Base-by-base conservation (phyloP, 1,284 basidiomycete genomes). In the Melampsora larici-populina region DNA sequence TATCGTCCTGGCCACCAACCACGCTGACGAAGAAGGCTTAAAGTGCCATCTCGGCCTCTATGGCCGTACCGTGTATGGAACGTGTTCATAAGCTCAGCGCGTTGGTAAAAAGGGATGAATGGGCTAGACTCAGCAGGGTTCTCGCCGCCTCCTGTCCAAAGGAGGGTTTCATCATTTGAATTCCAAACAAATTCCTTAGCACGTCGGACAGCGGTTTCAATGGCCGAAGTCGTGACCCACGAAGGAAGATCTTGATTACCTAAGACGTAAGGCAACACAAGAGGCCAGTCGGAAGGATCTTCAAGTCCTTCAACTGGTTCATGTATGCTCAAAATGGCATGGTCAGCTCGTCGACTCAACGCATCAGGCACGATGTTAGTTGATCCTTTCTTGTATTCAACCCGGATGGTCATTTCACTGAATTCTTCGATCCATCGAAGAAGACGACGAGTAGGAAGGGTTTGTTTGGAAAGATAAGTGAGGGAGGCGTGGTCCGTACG, bases 401-500 rank as follows among this genome's bases (percentile, higher is more conserved):
- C n/a, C n/a, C n/a, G n/a, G n/a, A n/a, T n/a, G n/a, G n/a, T n/a
- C n/a, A n/a, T n/a, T n/a, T n/a, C n/a, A n/a, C n/a, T n/a, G n/a
- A n/a, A n/a, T n/a, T n/a, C n/a, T n/a, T n/a, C n/a, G n/a, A n/a
- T n/a, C n/a, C n/a, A n/a, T 0, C 82, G 80, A 0, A 81, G 80
- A 73, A 87, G 86, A 0, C 82, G 70, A 0, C 80, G 64, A 0
- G 84, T 85, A 0, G 87, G 80, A 15, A 86, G 81, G 2, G 79
- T 67, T 70, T 87, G 86, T 0, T 79, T 79, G 0, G 80, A 2
- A 65, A 87, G 86, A 73, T 84, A 83, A 48, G 86, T 81, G 0
- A 87, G 80, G 0, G 84, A 86, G 0, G 79, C 62, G 77, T 88
- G 86, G 78, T 87, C 85, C 0, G 85, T 86, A 62, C 82, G 83